Base-by-base conservation (phyloP, 2,329 filamentous ascomycete genomes). In the Calonectria ilicicola region DNA sequence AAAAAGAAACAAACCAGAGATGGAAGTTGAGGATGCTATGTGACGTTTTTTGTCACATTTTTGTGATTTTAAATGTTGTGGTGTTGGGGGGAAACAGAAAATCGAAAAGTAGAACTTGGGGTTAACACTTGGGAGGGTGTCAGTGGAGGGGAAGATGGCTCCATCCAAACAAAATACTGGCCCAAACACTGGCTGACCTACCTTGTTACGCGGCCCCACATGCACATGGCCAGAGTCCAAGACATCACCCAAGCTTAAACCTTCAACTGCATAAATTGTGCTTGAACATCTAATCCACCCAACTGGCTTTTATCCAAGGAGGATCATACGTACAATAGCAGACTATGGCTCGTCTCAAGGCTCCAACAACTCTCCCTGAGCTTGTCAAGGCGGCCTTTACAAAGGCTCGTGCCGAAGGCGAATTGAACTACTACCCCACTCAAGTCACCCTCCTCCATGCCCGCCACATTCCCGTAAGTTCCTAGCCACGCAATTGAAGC, bases 401-500 rank as follows among this genome's bases (percentile, higher is more conserved):
- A 67, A 86, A 84, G 58, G 89, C 90, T 21, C 84, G 83, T 14
- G 80, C 82, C 14, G 85, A 82, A 68, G 87, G 87, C 66, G 87
- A 90, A 72, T 79, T 91, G 66, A 84, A 84, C 60, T 91, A 89
- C 77, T 91, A 87, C 79, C 85, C 88, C 53, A 91, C 89, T 3
- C 86, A 90, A 70, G 90, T 88, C 53, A 81, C 86, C 5, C 75
- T 91, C 60, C 78, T 91, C 58, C 81, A 80, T 46, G 83, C 86
- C 51, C 83, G 85, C 75, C 82, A 83, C 26, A 81, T 86, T 38
- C 85, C 85, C 0, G 88, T 90, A 78, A 21, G 86, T 80, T n/a
- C 26, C 9, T 27, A 8, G 53, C 58, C 23, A 23, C 17, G n/a
- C 7, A 56, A 66, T 44, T 42, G 53, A 58, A 58, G 53, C 29